Base-by-base conservation (phyloP, 768 basidiomycete species). In the Boletus speciosus region DNA sequence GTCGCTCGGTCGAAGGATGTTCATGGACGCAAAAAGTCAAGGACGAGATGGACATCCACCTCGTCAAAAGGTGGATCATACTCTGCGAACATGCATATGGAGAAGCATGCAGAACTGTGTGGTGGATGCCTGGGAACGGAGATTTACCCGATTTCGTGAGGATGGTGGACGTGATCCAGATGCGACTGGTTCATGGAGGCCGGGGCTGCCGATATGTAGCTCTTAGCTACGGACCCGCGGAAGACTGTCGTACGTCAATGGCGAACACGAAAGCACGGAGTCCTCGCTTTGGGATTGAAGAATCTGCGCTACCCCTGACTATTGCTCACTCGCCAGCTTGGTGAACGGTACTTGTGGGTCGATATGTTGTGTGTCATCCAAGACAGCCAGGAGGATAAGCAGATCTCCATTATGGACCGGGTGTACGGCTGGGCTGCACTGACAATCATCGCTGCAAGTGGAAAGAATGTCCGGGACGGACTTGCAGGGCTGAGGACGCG, bases 301-400 rank as follows among this genome's bases (percentile, higher is more conserved):
- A 32, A 34, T 48, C 46, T 12, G n/a, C 9, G 3, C 40, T 56
- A 3, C 55, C 53, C 12, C 9, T 23, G 3, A 66, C 66, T 16
- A 61, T 66, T 6, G 9, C 25, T 63, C 23, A 50, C 54, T n/a
- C 63, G 49, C 3, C 19, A 40, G 12, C 36, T 68, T 10, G 59
- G 64, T 7, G 55, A 61, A 54, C 66, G 51, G 16, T 67, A 66
- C 35, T 8, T 67, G 11, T 67, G 66, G 66, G 29, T 68, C 5
- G 66, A 68, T 36, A 55, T 57, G 2, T 40, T 67, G 9, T 67
- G 66, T 21, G 61, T 68, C 51, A 49, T 56, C 32, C 66, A 67
- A 36, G 66, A 66, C 46, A 58, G 44, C 14, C 21, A n/a, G 7
- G 54, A 54, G 7, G 65, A 67, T 16, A 64, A 62, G 52, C 63